Evolutionary conservation across 202 grass and related monocot species (phyloP), one percentile per base, ranked within the genome.

Genomic region (Brachypodium distachyon): DNA sequence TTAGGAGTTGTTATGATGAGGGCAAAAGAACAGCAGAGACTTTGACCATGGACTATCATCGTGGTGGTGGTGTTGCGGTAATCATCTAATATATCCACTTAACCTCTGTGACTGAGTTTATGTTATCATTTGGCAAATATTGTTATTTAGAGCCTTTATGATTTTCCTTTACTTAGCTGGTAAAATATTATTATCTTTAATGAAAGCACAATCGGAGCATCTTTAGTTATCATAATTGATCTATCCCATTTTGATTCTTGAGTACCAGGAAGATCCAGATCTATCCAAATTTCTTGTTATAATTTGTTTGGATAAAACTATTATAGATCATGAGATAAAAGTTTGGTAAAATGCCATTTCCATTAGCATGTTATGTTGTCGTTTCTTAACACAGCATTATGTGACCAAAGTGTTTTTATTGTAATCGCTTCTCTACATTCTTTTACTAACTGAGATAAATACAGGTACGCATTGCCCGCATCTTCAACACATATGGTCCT

Each of bases 1-100:
- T 95, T 78, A 89, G 92, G 81, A 95, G 92, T 47, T 95, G 92
- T 72, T 95, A 95, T 89, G 92, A 95, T 4, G 92, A 95, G 50
- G 92, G 92, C 5, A 95, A 91, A 77, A 88, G 92, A 76, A 88
- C 89, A 44, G 92, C 92, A 39, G 92, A 95, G 62, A 95, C 92
- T 81, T 91, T 95, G 80, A 89, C 89, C 29, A 91, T 95, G 86
- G 92, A 95, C 40, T 95, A 95, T 82, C 92, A 95, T 63, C 81
- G 92, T 37, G 89, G 89, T 66, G 89, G 81, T 51, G 85, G 85
- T 60, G 89, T 91, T 79, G 85, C 84, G 89, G 89, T 91, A 82
- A 79, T 62, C 22, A 25, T 81, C 25, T 76, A 72, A 17, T 52
- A 17, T 22, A 40, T 37, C 17, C 22, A 31, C 31, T 63, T 72